Evolutionary conservation across 345 rosid genomes (phyloP).

Genomic region (Eutrema japonicum): DNA sequence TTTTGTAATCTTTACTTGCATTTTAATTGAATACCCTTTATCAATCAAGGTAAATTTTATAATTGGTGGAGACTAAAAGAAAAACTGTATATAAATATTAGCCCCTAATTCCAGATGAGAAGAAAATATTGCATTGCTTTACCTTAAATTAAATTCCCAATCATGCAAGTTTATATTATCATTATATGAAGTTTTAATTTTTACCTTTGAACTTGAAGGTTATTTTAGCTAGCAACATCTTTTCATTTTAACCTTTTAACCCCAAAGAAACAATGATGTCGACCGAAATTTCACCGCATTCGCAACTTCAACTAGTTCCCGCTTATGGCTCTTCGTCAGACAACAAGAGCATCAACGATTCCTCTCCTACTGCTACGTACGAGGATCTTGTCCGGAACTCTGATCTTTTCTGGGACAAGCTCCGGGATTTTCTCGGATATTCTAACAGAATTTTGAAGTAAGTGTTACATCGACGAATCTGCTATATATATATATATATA

Average conservation of each 20-base stretch:
- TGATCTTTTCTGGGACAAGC: constrained; percentile 65
- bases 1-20: no score
- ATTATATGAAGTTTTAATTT: not conserved
- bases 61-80: not conserved
- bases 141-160: not conserved
- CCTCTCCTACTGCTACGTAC: constrained; percentile 50
- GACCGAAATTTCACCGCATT: constrained; percentile 10
- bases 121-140: constrained; percentile 1
- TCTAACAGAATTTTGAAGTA: constrained; percentile 55
- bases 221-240: not conserved
- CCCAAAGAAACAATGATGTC: constrained; percentile 12
- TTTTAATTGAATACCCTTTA: no score
- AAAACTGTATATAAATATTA: constrained; percentile 1
- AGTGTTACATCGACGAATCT: constrained; percentile 20
- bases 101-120: not conserved
- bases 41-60: not conserved
- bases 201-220: not conserved
- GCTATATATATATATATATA: no score
- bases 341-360: constrained; percentile 35
- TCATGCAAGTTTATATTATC: not conserved
- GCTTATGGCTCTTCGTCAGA: constrained; percentile 42
- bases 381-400: constrained; percentile 57
- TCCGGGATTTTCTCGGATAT: constrained; percentile 51
- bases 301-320: constrained; percentile 32
- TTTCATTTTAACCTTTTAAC: not conserved